Conservation (phyloP, 768 basidiomycete genomes). For the Mycena crocata region DNA sequence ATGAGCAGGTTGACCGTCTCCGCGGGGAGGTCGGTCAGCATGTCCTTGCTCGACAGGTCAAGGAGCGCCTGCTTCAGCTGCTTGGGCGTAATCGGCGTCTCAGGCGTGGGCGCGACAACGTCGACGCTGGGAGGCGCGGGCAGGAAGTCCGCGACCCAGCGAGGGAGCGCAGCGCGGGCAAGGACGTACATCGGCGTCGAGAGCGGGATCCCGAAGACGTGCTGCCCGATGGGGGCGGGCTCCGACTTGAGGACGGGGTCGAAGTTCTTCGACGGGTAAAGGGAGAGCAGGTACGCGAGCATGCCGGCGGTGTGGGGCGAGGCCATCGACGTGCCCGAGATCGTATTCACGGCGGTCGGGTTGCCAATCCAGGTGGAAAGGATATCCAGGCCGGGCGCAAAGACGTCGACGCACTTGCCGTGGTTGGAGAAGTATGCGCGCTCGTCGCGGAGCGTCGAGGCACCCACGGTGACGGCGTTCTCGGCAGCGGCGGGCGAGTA, state of each 20-base stretch:
- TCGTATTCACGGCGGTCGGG: constrained; percentile 69
- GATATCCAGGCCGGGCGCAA: constrained; percentile 93
- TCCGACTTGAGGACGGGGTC: constrained; percentile 59
- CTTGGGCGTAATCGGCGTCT: constrained; percentile 67
- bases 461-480: constrained; percentile 95
- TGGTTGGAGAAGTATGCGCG: constrained; percentile 95
- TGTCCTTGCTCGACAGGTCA: constrained; percentile 62
- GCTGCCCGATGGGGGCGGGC: constrained; percentile 46
- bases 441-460: constrained; percentile 83
- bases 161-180: constrained; percentile 66
- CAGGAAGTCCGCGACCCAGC: constrained; percentile 67
- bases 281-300: constrained; percentile 90
- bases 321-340: constrained; percentile 96
- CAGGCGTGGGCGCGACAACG: constrained; percentile 48
- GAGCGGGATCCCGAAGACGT: constrained; percentile 42
- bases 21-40: constrained; percentile 61
- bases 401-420: constrained; percentile 92
- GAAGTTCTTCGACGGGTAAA: constrained; percentile 79
- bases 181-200: constrained; percentile 64
- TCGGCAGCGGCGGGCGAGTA: constrained; percentile 93
- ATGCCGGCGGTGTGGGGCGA: constrained; percentile 93
- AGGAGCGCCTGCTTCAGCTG: constrained; percentile 85
- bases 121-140: constrained; percentile 64
- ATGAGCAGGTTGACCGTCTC: constrained; percentile 78
- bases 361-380: constrained; percentile 86